Conservation (phyloP, 164 flowering plant species). For the Vitis cinerea region DNA sequence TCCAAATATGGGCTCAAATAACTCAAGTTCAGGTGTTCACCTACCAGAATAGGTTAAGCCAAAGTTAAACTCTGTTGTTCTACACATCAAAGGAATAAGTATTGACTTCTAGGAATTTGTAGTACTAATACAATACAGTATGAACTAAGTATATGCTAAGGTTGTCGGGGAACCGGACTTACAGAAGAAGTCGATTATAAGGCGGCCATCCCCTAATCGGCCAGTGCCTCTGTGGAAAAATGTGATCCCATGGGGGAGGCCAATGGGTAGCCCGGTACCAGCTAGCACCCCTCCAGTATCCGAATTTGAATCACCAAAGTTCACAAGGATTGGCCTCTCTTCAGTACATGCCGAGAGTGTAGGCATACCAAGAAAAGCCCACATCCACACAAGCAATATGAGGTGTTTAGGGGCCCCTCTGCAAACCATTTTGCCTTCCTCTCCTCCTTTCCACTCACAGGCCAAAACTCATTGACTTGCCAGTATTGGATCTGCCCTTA, state of each 20-base stretch:
- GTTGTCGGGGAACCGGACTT: neutral
- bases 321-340: slow-evolving; percentile 29
- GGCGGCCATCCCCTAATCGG: slow-evolving; percentile 44
- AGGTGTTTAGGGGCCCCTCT: neutral
- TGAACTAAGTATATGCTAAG: too few species aligned
- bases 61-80: too few species aligned
- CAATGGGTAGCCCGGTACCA: slow-evolving; percentile 30
- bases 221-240: slow-evolving; percentile 41
- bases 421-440: too few species aligned
- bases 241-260: slow-evolving; percentile 35
- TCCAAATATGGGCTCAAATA: slow-evolving; percentile 47
- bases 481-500: too few species aligned
- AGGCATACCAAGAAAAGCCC: neutral
- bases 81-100: too few species aligned
- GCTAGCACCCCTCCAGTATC: slow-evolving; percentile 48
- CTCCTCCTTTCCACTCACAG: too few species aligned
- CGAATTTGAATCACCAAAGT: slow-evolving; percentile 53
- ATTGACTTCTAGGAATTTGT: too few species aligned
- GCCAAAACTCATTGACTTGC: too few species aligned
- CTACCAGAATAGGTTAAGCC: neutral
- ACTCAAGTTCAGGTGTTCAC: slow-evolving; percentile 23
- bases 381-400: neutral
- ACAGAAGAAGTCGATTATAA: slow-evolving; percentile 38
- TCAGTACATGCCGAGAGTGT: slow-evolving; percentile 9
- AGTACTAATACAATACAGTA: too few species aligned